These are phyloP conservation scores for Talaromyces stipitatus DNA, from an alignment of 495 filamentous ascomycete genomes.

Conservation along the genomic window DNA sequence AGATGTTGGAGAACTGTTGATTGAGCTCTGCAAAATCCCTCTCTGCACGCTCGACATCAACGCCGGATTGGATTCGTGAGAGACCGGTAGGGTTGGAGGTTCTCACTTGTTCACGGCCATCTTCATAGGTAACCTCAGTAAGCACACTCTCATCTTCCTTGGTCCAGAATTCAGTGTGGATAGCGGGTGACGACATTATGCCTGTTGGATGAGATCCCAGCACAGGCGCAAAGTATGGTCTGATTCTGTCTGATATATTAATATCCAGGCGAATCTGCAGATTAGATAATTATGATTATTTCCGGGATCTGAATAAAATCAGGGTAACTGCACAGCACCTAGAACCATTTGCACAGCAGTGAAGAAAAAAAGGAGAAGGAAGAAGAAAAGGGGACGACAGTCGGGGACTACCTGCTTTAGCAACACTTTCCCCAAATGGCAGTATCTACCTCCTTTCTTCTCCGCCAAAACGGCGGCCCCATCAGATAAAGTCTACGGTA, in stretches of 20 bases:
- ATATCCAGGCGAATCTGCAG: too few relatives aligned
- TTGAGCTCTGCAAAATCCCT: slow-evolving; percentile 71
- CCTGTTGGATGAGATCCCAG: neutral
- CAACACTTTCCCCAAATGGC: neutral
- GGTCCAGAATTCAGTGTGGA: neutral
- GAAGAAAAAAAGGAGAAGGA: neutral
- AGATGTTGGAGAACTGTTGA: slow-evolving; percentile 61
- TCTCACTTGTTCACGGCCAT: slow-evolving; percentile 22
- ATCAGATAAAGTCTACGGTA: neutral
- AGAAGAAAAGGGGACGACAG: neutral
- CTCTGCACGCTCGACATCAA: slow-evolving; percentile 67
- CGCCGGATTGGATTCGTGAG: slow-evolving; percentile 35
- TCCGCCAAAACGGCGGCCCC: neutral
- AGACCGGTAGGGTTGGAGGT: slow-evolving; percentile 37
- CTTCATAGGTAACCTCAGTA: slow-evolving; percentile 19
- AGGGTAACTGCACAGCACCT: neutral
- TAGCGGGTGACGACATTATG: neutral
- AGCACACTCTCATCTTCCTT: neutral
- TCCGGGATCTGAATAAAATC: neutral
- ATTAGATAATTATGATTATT: neutral
- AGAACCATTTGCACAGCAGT: neutral
- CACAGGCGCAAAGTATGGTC: neutral
- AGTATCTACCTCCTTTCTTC: neutral
- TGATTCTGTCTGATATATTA: neutral
- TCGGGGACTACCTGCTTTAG: neutral